Percentiles rank a stretch among this genome's conserved stretches.
Conservation (phyloP, 371 early-diverging fungal species). For the Lichtheimia ornata region DNA sequence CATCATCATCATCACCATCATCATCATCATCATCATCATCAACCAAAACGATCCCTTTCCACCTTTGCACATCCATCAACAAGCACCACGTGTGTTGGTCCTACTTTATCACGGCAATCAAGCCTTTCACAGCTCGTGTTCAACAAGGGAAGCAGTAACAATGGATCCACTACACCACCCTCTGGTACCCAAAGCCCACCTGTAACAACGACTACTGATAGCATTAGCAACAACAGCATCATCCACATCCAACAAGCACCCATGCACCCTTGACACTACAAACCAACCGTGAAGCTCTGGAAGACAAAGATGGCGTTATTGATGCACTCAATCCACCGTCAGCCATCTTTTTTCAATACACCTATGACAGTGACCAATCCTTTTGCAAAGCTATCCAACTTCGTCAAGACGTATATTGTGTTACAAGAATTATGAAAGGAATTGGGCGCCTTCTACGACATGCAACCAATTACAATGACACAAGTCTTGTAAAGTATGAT, state of each 20-base stretch:
- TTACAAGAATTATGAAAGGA: too few species aligned
- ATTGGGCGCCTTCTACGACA: too few species aligned
- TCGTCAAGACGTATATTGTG: too few species aligned
- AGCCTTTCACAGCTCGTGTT: constrained; percentile 39
- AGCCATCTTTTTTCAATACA: constrained; percentile 48
- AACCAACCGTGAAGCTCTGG: constrained; percentile 9
- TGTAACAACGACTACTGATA: background rate
- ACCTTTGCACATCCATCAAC: constrained; percentile 15
- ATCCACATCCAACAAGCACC: constrained; percentile 29
- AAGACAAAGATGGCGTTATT: constrained; percentile 14
- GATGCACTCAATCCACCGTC: constrained; percentile 28
- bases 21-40: constrained; percentile 12
- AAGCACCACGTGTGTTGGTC: constrained; percentile 9
- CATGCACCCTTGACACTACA: constrained; percentile 22
- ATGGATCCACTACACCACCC: constrained; percentile 8
- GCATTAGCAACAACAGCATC: too few species aligned
- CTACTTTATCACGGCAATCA: constrained; percentile 19
- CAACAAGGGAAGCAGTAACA: constrained; percentile 25
- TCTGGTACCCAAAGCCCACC: constrained; percentile 32
- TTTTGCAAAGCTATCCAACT: constrained; percentile 50
- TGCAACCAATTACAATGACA: too few species aligned
- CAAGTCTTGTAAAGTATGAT: too few species aligned
- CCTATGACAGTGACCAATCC: constrained; percentile 57
- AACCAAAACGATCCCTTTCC: constrained; percentile 17
- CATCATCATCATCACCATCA: constrained; percentile 15